phyloP scores from a whole-genome alignment of 768 basidiomycete genomes.

The Gloeopeniophorella convolvens region DNA sequence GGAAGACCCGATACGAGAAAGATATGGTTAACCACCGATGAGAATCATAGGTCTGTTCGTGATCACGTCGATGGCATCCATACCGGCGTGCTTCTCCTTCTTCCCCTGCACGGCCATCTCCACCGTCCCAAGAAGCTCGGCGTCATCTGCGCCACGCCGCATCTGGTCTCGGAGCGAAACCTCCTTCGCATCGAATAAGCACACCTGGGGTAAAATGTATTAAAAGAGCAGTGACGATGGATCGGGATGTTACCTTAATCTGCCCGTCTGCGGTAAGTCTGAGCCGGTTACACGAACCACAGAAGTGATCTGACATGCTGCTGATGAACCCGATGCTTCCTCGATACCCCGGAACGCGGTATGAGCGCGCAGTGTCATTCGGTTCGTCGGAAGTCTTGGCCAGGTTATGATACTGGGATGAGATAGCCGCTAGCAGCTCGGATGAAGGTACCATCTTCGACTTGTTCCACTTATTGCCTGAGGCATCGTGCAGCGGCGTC shows the following conservation, averaged over 20 bases:
- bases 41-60: constrained; percentile 86
- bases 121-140: constrained; percentile 53
- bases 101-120: constrained; percentile 61
- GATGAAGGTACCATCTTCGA: constrained; percentile 75
- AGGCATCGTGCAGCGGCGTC: constrained; percentile 2
- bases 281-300: constrained; percentile 76
- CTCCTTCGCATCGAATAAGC: constrained; percentile 80
- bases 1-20: constrained; percentile 18
- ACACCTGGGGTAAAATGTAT: constrained; percentile 48
- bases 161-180: constrained; percentile 74
- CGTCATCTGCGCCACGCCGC: constrained; percentile 57
- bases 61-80: constrained; percentile 72
- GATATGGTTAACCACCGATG: constrained; percentile 74
- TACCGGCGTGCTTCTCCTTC: constrained; percentile 77
- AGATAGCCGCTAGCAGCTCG: constrained; percentile 50
- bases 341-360: constrained; percentile 60
- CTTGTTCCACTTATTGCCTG: constrained; percentile 84
- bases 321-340: constrained; percentile 85
- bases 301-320: constrained; percentile 93
- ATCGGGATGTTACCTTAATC: constrained; percentile 54
- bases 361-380: constrained; percentile 79
- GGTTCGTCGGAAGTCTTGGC: constrained; percentile 54
- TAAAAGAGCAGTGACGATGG: not conserved
- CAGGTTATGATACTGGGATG: constrained; percentile 41
- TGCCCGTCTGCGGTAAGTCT: constrained; percentile 87